Evolutionary conservation across 2,329 filamentous ascomycete species (phyloP).

Genomic region (Aspergillus sp.): DNA sequence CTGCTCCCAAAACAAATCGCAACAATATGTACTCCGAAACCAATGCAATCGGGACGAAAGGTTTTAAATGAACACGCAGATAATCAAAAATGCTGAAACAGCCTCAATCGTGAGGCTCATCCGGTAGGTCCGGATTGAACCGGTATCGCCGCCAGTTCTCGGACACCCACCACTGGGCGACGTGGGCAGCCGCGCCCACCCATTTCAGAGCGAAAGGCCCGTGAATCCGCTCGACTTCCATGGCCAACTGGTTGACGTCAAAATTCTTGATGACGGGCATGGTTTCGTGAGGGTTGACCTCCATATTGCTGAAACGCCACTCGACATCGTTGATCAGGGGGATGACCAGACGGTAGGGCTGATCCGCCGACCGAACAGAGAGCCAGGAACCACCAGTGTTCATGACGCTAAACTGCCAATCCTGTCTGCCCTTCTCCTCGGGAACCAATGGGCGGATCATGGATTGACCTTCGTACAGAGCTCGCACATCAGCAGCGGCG

Average conservation of each 20-base stretch:
- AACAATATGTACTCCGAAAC: background rate
- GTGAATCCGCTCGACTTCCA: constrained; percentile 13
- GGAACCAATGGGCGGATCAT: constrained; percentile 22
- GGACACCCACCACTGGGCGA: constrained; percentile 24
- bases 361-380: constrained; percentile 23
- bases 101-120: background rate
- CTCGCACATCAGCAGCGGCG: constrained; percentile 19
- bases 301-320: constrained; percentile 26
- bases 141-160: constrained; percentile 24
- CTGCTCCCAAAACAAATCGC: background rate
- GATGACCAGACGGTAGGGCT: constrained; percentile 24
- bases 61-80: background rate
- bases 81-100: background rate
- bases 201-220: constrained; percentile 15
- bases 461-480: constrained; percentile 28
- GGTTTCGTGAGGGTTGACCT: constrained; percentile 19
- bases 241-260: constrained; percentile 16
- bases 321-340: constrained; percentile 26
- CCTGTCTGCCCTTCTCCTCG: constrained; percentile 14
- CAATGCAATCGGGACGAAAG: background rate
- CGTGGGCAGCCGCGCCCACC: constrained; percentile 21
- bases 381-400: constrained; percentile 29
- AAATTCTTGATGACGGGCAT: constrained; percentile 17
- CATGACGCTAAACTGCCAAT: constrained; percentile 32
- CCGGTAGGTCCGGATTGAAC: constrained; percentile 5